Evolutionary conservation across 257 asterid species (phyloP), one percentile per base, ranked within the genome.

Genomic region (Capsicum chinense): DNA sequence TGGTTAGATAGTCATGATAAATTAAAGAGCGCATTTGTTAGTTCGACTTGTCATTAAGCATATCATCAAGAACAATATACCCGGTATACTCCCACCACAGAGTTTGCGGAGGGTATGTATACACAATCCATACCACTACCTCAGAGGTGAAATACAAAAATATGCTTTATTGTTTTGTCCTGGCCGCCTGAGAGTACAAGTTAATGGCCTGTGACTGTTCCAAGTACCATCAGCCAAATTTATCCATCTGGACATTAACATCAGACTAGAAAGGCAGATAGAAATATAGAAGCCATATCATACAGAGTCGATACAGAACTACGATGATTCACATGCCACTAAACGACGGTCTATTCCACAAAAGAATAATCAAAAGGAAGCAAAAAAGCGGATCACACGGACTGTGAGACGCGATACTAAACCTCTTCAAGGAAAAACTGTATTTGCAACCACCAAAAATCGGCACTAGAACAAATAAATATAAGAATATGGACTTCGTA

Each of bases 391-490:
- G 63, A 79, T 33, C 82, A 60, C 81, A 83, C 19, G 19, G 39
- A 26, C 82, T 37, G 56, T 59, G 85, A 84, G 83, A 86, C 84
- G 83, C 88, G 88, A 74, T 79, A 73, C 90, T 86, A 82, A 54
- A 59, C 84, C 88, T 87, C 81, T 78, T 85, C 50, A 50, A 60
- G 14, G 21, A 69, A 86, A 86, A 86, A 83, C 42, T 86, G 90
- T 84, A 87, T 84, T 70, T 79, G 87, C 85, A 76, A 78, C 86
- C 78, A 88, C 83, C 79, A 86, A 83, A 87, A 63, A 74, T 78
- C 37, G 87, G 86, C 91, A 85, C 92, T 85, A 87, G 89, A 85
- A 74, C 84, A 89, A 88, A 90, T 79, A 91, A 86, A 90, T 39
- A 26, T 83, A 89, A 87, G 84, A 87, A 88, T 84, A 86, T 87